Conservation (phyloP, 1,284 basidiomycete genomes). For the Ganoderma sinense region DNA sequence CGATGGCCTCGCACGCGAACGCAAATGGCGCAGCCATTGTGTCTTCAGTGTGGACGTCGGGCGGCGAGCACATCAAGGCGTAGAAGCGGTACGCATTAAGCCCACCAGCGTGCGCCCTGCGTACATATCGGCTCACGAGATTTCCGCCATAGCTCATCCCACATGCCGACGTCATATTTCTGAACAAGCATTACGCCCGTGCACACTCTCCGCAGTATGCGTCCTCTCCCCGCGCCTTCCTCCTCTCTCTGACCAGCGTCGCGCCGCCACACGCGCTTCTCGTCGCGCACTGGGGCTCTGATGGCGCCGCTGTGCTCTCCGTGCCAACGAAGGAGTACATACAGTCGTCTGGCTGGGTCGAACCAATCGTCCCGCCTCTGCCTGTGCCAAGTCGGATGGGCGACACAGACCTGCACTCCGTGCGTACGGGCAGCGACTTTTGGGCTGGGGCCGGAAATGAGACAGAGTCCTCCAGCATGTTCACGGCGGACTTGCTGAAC, state of each 20-base stretch:
- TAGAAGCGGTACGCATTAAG: constrained; percentile 67
- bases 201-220: constrained; percentile 63
- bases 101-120: constrained; percentile 17
- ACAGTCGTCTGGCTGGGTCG: constrained; percentile 80
- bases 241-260: constrained; percentile 71
- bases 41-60: constrained; percentile 82
- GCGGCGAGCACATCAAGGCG: constrained; percentile 74
- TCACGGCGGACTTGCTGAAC: constrained; percentile 48
- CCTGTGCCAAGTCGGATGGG: constrained; percentile 16
- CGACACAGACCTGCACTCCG: constrained; percentile 51
- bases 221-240: constrained; percentile 73
- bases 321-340: constrained; percentile 84
- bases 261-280: constrained; percentile 77
- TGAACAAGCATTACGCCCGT: constrained; percentile 73
- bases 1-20: constrained; percentile 79
- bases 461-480: constrained; percentile 63
- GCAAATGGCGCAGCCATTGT: constrained; percentile 81
- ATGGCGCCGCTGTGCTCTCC: constrained; percentile 81
- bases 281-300: constrained; percentile 78
- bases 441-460: constrained; percentile 69
- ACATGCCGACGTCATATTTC: constrained; percentile 79
- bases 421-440: constrained; percentile 78
- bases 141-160: constrained; percentile 65
- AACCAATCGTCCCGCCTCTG: constrained; percentile 22
- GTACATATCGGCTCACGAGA: background rate